A percentile compares a stretch with the other conserved stretches of the same genome.
Conservation (phyloP, 352 stramenopile genomes). For the Pythium graminicola region DNA sequence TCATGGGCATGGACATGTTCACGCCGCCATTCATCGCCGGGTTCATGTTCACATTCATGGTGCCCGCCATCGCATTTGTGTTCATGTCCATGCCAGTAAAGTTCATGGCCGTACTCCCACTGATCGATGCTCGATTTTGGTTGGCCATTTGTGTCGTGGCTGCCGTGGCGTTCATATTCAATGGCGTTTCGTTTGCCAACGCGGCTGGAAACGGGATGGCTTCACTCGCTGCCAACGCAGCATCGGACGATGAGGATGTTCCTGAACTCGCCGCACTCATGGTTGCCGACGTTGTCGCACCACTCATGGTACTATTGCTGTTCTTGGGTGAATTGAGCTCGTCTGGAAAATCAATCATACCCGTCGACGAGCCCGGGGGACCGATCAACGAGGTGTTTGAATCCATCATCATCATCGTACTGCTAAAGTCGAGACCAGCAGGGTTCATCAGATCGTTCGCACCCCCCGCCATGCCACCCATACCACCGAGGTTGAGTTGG, state of each 20-base stretch:
- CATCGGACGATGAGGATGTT: conserved; percentile 25
- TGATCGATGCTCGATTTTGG: conserved; percentile 14
- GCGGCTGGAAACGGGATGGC: conserved; percentile 76
- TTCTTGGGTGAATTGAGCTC: conserved; percentile 76
- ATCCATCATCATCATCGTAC: conserved; percentile 61
- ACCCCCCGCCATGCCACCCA: conserved; percentile 10
- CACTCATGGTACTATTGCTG: conserved; percentile 4
- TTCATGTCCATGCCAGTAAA: conserved; percentile 21
- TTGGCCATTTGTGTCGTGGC: neutral
- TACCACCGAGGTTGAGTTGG: conserved; percentile 52
- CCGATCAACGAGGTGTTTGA: conserved; percentile 16
- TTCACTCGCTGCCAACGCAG: conserved; percentile 28
- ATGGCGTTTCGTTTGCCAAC: conserved; percentile 52
- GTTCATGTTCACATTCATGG: conserved; percentile 34
- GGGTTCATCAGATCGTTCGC: conserved; percentile 30
- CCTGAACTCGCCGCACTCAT: conserved; percentile 26
- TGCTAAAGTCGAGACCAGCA: conserved; percentile 52
- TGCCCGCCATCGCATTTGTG: conserved; percentile 8
- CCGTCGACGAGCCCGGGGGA: conserved; percentile 28
- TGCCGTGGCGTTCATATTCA: conserved; percentile 16
- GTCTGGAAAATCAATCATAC: conserved; percentile 81
- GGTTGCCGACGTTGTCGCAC: conserved; percentile 10
- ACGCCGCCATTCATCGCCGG: conserved; percentile 15
- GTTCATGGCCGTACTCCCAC: conserved; percentile 9
- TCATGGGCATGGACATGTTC: conserved; percentile 32